Percentiles rank a stretch among this genome's conserved stretches.
Conservation (phyloP, 2,329 filamentous ascomycete genomes). For the Camptophora hylomeconis region DNA sequence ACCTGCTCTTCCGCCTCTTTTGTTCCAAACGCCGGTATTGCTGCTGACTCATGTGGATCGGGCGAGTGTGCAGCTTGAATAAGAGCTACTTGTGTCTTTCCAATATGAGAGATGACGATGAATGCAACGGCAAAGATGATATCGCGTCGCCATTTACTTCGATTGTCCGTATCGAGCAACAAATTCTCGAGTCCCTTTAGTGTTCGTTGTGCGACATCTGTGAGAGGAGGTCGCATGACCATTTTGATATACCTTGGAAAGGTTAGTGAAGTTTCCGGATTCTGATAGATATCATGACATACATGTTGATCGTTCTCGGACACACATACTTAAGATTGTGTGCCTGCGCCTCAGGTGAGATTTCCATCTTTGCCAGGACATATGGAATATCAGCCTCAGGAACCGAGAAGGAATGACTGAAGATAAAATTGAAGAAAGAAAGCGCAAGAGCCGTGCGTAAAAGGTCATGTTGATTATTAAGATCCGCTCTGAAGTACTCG, state of each 20-base stretch:
- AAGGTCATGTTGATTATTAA: slow-evolving; percentile 2
- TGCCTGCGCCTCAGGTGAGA: too few species aligned
- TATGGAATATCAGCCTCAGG: slow-evolving; percentile 1
- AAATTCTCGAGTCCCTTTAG: slow-evolving; percentile 5
- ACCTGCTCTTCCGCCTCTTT: slow-evolving; percentile 5
- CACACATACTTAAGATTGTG: slow-evolving; percentile 5
- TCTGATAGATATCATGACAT: too few species aligned
- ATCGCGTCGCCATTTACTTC: slow-evolving; percentile 4
- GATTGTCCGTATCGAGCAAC: slow-evolving; percentile 4
- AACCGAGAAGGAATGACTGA: slow-evolving; percentile 5
- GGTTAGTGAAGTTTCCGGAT: too few species aligned
- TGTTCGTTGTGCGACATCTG: slow-evolving; percentile 5
- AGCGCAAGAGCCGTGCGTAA: slow-evolving; percentile 4
- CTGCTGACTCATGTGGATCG: slow-evolving; percentile 2
- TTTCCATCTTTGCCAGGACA: slow-evolving; percentile 1
- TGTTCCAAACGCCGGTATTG: slow-evolving; percentile 3
- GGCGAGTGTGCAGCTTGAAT: slow-evolving; percentile 5
- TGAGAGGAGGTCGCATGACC: slow-evolving; percentile 5
- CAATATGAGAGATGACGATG: slow-evolving; percentile 5
- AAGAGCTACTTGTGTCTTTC: slow-evolving; percentile 4
- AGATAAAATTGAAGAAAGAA: slow-evolving; percentile 7
- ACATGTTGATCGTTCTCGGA: slow-evolving; percentile 5
- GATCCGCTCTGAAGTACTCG: slow-evolving; percentile 4
- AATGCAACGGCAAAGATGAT: slow-evolving; percentile 5
- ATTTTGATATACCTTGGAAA: slow-evolving; percentile 7